Base-by-base conservation (phyloP, 441 rosid species). In the Erysimum pusillum region DNA sequence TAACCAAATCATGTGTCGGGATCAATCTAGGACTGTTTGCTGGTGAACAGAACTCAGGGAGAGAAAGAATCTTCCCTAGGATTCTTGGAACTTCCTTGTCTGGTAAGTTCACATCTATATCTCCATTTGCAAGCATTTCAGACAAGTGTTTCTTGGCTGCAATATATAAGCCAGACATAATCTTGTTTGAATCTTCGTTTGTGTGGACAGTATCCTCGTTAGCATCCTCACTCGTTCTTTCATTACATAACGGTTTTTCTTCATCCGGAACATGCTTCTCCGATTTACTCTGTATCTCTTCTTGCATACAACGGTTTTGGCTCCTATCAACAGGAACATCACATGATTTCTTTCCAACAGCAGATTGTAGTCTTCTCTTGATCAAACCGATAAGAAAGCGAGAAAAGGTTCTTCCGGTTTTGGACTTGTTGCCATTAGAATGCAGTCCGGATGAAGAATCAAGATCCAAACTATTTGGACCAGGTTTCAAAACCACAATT, bases 101-200 rank as follows among this genome's bases (percentile, higher is more conserved):
- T 42, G 91, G 86, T 79, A 70, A 74, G 65, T 75, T 81, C 70
- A 62, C 82, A 52, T 78, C 87, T 12, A 17, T 38, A 12, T 79
- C 86, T 74, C 87, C 92, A 63, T 71, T 83, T 68, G 83, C 83
- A 69, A 96, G 85, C 91, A 90, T 86, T 64, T 91, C 97, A 56
- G 93, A 92, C 8, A 96, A 85, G 74, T 90, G 98, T 78, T 89
- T 96, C 87, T 83, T 96, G 75, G 98, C 99, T 72, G 89, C 90
- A 34, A 85, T 58, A 67, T 96, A 96, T 79, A 96, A 88, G 85
- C 85, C 84, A 41, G 97, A 84, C 73, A 76, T 70, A 79, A 83
- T 85, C 79, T 78, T 83, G 68, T 79, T 74, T 0, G 46, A 63
- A 48, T 75, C 85, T 18, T 20, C 71, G 59, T 11, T 64, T 20